These are phyloP conservation scores for Blumeriella jaapii DNA, from an alignment of 2,329 filamentous ascomycete genomes.

Conservation along the genomic window DNA sequence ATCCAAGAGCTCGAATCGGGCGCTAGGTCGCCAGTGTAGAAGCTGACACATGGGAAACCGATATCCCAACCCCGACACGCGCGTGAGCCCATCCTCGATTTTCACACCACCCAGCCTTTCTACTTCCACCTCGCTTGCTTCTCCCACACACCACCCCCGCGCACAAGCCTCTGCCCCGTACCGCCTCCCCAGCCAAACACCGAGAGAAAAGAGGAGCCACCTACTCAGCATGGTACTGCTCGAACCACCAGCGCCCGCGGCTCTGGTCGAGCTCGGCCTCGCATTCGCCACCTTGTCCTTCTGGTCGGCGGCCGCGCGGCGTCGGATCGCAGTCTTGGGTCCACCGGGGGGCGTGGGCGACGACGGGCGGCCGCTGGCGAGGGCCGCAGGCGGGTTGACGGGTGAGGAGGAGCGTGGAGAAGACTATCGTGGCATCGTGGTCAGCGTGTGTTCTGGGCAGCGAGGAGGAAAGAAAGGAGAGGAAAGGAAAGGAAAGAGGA, in stretches of 20 bases:
- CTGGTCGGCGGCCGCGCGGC: slow-evolving; percentile 90
- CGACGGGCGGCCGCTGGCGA: slow-evolving; percentile 63
- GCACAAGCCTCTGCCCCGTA: neutral
- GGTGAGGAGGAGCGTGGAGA: slow-evolving; percentile 42
- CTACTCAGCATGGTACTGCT: slow-evolving; percentile 97
- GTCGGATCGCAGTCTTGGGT: slow-evolving; percentile 87
- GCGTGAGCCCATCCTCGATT: too few relatives aligned
- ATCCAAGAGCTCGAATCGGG: too few relatives aligned
- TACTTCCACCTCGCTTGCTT: too few relatives aligned
- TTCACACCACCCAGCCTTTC: too few relatives aligned
- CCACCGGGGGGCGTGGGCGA: slow-evolving; percentile 87
- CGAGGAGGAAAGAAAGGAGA: neutral
- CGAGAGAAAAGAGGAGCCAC: slow-evolving; percentile 29
- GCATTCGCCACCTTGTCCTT: slow-evolving; percentile 96
- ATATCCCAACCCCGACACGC: too few relatives aligned
- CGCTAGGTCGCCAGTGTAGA: too few relatives aligned
- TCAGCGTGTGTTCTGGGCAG: neutral
- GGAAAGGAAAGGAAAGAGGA: too few relatives aligned
- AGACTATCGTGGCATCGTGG: slow-evolving; percentile 18
- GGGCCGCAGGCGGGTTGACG: slow-evolving; percentile 36
- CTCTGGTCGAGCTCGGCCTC: slow-evolving; percentile 80
- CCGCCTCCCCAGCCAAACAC: neutral
- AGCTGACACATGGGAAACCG: too few relatives aligned
- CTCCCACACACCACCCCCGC: too few relatives aligned
- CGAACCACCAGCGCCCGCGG: slow-evolving; percentile 77